A percentile compares a stretch with the other conserved stretches of the same genome.
Conservation (phyloP, 768 basidiomycete genomes). For the Tephrocybe sp. region DNA sequence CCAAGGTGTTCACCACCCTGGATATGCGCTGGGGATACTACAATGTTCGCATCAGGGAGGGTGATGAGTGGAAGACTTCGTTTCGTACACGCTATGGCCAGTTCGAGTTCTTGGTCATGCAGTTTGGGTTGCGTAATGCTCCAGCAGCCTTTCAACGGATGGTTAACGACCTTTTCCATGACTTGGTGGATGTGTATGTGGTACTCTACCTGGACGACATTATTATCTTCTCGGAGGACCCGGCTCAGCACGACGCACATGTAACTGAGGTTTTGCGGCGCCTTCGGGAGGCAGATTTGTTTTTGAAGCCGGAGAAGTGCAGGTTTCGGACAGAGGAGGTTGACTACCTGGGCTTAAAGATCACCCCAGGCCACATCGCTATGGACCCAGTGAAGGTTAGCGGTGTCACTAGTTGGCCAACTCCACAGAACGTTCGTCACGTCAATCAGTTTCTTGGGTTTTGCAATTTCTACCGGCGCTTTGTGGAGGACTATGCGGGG, state of each 20-base stretch:
- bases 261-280: too few relatives aligned
- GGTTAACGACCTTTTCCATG: conserved; percentile 32
- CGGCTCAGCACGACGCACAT: too few relatives aligned
- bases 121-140: conserved; percentile 23
- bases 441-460: background rate
- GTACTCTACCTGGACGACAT: conserved; percentile 32
- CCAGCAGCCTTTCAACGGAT: conserved; percentile 34
- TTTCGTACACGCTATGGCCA: too few relatives aligned
- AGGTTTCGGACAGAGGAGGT: too few relatives aligned
- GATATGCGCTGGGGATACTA: too few relatives aligned
- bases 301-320: too few relatives aligned
- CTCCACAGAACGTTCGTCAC: background rate
- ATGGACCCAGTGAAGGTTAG: background rate
- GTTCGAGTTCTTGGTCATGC: background rate
- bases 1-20: background rate
- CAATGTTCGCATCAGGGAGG: too few relatives aligned
- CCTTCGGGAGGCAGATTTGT: too few relatives aligned
- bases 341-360: background rate
- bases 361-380: background rate
- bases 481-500: background rate
- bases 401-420: background rate
- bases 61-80: too few relatives aligned
- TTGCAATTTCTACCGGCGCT: background rate
- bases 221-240: too few relatives aligned
- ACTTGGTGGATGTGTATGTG: conserved; percentile 28